Evolutionary conservation across 1,284 basidiomycete genomes (phyloP).

Genomic region (Rugiboletus extremiorientalis): DNA sequence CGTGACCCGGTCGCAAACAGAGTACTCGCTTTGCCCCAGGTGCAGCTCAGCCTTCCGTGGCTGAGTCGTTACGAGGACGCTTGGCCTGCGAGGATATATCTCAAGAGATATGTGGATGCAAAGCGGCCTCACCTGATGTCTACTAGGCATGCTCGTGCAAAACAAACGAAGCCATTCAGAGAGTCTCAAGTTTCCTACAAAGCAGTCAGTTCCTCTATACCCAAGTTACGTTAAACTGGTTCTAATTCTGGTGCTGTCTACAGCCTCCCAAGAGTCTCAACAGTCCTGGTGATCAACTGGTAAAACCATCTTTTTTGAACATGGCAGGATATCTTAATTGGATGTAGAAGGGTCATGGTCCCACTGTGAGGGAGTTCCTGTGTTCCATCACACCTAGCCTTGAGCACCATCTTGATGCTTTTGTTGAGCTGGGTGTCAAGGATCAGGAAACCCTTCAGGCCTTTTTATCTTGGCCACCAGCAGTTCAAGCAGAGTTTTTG

Average conservation of each 20-base stretch:
- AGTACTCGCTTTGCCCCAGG: constrained; percentile 6
- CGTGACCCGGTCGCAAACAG: not conserved
- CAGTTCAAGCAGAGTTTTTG: constrained; percentile 17
- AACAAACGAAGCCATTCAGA: rapidly evolving
- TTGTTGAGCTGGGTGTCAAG: constrained; percentile 25
- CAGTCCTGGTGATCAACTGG: not conserved
- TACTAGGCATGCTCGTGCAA: not conserved
- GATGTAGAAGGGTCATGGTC: not conserved
- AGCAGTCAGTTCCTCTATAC: not conserved
- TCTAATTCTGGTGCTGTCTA: not conserved
- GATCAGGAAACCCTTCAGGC: constrained; percentile 18
- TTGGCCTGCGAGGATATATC: constrained; percentile 23
- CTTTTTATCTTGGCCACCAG: constrained; percentile 24
- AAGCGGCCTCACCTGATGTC: constrained; percentile 6
- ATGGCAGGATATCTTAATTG: not conserved
- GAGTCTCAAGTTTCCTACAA: not conserved
- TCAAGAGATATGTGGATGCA: constrained; percentile 20
- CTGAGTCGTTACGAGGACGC: constrained; percentile 15
- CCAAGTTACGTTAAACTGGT: not conserved
- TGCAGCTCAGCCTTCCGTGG: constrained; percentile 15
- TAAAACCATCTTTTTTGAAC: not conserved
- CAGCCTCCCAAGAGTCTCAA: not conserved
- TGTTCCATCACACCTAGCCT: constrained; percentile 23
- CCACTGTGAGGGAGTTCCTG: constrained; percentile 19
- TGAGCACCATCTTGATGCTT: constrained; percentile 17